Conservation (phyloP, 306 rosid genomes). For the Quercus suber region DNA sequence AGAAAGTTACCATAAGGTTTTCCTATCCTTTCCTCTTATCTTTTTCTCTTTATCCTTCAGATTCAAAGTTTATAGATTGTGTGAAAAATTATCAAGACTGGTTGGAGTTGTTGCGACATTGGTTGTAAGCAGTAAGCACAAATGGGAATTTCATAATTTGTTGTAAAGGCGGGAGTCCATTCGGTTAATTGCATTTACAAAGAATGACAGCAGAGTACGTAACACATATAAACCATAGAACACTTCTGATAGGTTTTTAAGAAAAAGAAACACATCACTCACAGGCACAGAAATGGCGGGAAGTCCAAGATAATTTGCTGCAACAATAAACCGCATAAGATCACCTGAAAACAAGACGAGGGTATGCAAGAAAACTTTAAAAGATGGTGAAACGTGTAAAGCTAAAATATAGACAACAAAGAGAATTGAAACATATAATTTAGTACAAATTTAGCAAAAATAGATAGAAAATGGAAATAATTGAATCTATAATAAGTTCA, state of each 20-base stretch:
- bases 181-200: not conserved
- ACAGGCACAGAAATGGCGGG: conserved; percentile 96
- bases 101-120: not conserved
- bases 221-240: not conserved
- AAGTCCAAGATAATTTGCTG: conserved; percentile 81
- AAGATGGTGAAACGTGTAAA: conserved; percentile 14
- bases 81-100: not conserved
- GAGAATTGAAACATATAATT: not conserved
- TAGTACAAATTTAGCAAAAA: not conserved
- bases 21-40: not conserved
- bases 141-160: not conserved
- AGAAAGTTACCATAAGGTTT: not conserved
- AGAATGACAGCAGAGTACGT: not conserved
- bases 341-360: conserved; percentile 43
- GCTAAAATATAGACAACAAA: not conserved
- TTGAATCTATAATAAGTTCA: no score
- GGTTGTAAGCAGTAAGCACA: not conserved
- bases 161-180: not conserved
- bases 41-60: not conserved
- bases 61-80: not conserved
- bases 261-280: conserved; percentile 30
- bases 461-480: not conserved
- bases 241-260: not conserved
- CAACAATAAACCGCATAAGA: conserved; percentile 74
- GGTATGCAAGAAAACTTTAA: not conserved